A percentile compares a stretch with the other conserved stretches of the same genome.
Conservation (phyloP, 192 early-diverging fungal species). For the Jimgerdemannia lactiflua region DNA sequence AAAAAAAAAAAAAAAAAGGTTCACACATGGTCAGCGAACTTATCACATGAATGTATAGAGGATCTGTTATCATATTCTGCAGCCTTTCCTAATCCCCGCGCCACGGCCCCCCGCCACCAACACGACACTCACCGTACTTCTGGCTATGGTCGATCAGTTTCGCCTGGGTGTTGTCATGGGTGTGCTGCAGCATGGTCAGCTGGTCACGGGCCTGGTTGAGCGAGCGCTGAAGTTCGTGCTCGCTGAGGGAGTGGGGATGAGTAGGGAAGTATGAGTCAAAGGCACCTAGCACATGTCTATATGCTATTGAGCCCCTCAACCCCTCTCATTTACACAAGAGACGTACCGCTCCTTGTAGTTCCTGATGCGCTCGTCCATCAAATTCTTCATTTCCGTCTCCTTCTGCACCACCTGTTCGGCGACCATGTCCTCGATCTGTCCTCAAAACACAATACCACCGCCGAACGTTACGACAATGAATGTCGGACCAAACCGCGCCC, state of each 20-base stretch:
- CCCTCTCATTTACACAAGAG: not conserved
- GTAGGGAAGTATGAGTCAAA: not conserved
- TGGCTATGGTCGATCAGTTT: conserved; percentile 58
- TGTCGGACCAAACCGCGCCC: not conserved
- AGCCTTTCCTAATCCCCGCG: not conserved
- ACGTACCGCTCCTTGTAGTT: conserved; percentile 76
- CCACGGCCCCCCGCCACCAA: not conserved
- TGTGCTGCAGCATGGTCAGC: conserved; percentile 60
- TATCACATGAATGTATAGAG: no score
- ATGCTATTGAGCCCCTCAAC: not conserved
- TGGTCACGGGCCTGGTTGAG: conserved; percentile 77
- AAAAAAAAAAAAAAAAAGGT: no score
- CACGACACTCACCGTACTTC: conserved; percentile 44
- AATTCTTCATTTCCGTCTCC: conserved; percentile 67
- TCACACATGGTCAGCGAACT: no score
- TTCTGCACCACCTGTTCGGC: conserved; percentile 63
- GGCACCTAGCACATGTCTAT: not conserved
- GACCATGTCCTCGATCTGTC: conserved; percentile 64
- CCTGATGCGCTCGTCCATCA: conserved; percentile 77
- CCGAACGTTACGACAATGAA: not conserved
- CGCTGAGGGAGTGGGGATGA: conserved; percentile 36
- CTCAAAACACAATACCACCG: not conserved
- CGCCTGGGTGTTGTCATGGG: conserved; percentile 72
- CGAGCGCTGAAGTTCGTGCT: conserved; percentile 79
- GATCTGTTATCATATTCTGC: no score